Evolutionary conservation across 257 asterid species (phyloP).

Genomic region (Fraxinus cuspidata): DNA sequence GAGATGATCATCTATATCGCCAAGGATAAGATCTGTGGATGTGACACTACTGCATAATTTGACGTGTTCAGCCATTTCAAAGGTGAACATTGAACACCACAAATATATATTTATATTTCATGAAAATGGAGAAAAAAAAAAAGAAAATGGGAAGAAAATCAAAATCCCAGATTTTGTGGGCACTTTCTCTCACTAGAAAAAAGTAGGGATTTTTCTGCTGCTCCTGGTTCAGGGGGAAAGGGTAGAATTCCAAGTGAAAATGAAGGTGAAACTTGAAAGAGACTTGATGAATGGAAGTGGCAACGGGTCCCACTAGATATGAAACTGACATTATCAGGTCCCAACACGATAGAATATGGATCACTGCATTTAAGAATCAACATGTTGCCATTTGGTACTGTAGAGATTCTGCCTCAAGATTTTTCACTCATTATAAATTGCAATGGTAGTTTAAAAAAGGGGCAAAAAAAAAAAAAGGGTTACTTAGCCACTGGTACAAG

Average conservation of each 20-base stretch:
- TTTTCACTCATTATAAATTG: conserved; percentile 10
- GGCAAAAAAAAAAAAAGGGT: background rate
- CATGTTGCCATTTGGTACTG: conserved; percentile 38
- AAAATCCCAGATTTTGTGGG: conserved; percentile 66
- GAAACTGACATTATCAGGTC: conserved; percentile 28
- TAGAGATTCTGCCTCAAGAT: conserved; percentile 42
- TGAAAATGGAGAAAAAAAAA: conserved; percentile 9
- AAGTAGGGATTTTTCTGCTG: conserved; percentile 7
- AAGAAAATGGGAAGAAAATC: background rate
- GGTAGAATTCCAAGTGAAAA: conserved; percentile 24
- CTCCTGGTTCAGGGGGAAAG: background rate
- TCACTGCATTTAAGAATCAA: conserved; percentile 46
- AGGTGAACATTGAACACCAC: background rate
- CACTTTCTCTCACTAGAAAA: conserved; percentile 22
- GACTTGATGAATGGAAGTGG: conserved; percentile 31
- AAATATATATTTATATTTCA: conserved; percentile 10
- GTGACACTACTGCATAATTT: conserved; percentile 52
- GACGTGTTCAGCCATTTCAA: conserved; percentile 38
- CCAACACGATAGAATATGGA: conserved; percentile 37
- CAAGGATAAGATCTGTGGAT: conserved; percentile 70
- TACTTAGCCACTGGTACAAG: background rate
- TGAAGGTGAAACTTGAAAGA: conserved; percentile 36
- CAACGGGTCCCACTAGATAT: conserved; percentile 29
- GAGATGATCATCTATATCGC: conserved; percentile 62
- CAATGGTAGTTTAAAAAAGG: background rate